A percentile compares a stretch with the other conserved stretches of the same genome.
phyloP scores from a whole-genome alignment of 2,329 filamentous ascomycete species.

The Scedosporium minutisporum region DNA sequence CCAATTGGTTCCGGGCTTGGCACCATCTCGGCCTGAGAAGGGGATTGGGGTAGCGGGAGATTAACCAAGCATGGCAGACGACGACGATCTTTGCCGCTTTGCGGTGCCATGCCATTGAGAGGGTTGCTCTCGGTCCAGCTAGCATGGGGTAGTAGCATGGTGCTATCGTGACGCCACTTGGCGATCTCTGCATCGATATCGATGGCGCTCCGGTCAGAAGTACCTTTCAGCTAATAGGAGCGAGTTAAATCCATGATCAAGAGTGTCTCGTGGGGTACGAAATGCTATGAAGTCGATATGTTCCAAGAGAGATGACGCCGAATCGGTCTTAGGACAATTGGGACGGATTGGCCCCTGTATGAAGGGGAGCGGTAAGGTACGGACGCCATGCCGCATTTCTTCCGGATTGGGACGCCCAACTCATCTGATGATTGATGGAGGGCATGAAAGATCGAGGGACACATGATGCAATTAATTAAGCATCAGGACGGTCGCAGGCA shows the following conservation, averaged over 20 bases:
- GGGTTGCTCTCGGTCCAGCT: background rate
- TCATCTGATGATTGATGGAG: background rate
- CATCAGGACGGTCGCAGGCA: too few species aligned
- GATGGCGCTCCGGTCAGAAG: too few species aligned
- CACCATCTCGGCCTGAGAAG: background rate
- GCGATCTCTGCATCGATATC: background rate
- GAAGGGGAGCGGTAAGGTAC: background rate
- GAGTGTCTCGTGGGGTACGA: too few species aligned
- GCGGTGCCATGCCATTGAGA: background rate
- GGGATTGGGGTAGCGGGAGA: background rate
- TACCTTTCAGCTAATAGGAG: too few species aligned
- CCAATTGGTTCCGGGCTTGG: background rate
- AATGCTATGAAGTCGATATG: too few species aligned
- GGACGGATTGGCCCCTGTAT: too few species aligned
- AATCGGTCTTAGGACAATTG: too few species aligned
- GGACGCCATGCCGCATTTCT: background rate
- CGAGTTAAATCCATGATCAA: too few species aligned
- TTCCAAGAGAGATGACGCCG: too few species aligned
- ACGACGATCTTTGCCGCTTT: background rate
- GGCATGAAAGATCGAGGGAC: background rate
- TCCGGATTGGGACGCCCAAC: background rate
- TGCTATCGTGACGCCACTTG: background rate
- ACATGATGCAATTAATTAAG: background rate
- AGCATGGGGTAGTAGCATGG: background rate
- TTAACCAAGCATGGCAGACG: background rate